Evolutionary conservation across 139 green algal species (phyloP), one percentile per base, ranked within the genome.

Genomic region (Astrephomene gubernaculifera): DNA sequence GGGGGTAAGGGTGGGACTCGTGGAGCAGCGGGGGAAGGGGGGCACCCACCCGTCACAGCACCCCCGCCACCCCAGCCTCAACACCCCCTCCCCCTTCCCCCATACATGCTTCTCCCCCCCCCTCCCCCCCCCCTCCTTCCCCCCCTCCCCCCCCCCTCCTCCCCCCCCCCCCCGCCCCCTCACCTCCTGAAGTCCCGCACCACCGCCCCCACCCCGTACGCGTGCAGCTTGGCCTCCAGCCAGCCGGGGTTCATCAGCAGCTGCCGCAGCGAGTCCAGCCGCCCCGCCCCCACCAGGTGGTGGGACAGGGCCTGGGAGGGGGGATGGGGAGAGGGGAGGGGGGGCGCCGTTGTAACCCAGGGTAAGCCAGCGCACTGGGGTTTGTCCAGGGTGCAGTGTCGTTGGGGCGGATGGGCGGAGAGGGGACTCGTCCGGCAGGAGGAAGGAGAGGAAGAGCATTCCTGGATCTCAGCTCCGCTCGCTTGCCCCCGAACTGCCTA

Each of bases 161-260:
- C 8, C 1, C 53, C 33, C 1, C 7, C 45, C 1, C 25, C 29
- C 45, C 14, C 43, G 2, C 24, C 10, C 29, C 79, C 72, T 25
- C 82, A 95, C 75, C 91, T 87, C 38, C 95, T 75, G 82, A 97
- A 97, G 83, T 98, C 95, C 14, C 91, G 84, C 6, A 96, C 94
- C 5, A 96, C 87, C 0, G 80, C 87, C 10, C 90, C 89, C 7
- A 90, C 80, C 25, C 94, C 94, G 67, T 94, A 96, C 35, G 87
- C 88, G 69, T 91, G 89, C 87, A 98, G 90, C 90, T 97, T 97
- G 43, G 79, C 73, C 71, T 96, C 93, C 88, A 98, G 89, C 95
- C 95, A 98, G 43, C 57, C 63, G 2, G 94, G 91, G 64, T 94
- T 88, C 24, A 86, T 82, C 38, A 98, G 87, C 87, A 98, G 86